Conservation (phyloP, 2,329 filamentous ascomycete species). For the Pezicula neosporulosa region DNA sequence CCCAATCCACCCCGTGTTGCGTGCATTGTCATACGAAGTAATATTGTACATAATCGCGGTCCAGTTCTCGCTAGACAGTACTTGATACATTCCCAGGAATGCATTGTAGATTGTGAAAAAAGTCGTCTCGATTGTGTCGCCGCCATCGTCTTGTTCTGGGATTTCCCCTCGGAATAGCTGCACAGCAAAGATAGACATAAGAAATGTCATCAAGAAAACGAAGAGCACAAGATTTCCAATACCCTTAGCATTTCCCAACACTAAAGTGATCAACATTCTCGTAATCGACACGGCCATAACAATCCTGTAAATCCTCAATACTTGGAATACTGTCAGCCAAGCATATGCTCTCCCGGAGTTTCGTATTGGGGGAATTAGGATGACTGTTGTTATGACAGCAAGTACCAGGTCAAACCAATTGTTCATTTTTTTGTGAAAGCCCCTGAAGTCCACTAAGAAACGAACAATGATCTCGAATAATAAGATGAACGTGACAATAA, state of each 20-base stretch:
- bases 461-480: conserved; percentile 80
- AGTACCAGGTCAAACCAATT: conserved; percentile 81
- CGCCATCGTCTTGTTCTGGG: conserved; percentile 56
- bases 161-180: conserved; percentile 91
- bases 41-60: conserved; percentile 82
- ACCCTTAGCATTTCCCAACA: conserved; percentile 88
- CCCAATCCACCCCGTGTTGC: conserved; percentile 84
- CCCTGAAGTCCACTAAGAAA: conserved; percentile 74
- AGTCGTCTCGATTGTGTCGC: conserved; percentile 63
- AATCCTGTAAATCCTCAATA: conserved; percentile 85
- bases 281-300: conserved; percentile 88
- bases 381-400: conserved; percentile 77
- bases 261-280: conserved; percentile 78
- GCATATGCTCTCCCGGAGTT: conserved; percentile 70
- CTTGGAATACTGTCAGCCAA: conserved; percentile 91
- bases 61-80: conserved; percentile 96
- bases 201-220: conserved; percentile 91
- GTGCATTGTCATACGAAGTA: conserved; percentile 62
- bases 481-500: conserved; percentile 73
- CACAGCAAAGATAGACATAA: conserved; percentile 88
- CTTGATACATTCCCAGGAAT: conserved; percentile 96
- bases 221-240: conserved; percentile 93
- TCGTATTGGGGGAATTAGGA: conserved; percentile 79
- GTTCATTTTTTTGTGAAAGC: conserved; percentile 68
- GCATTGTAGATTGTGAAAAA: conserved; percentile 94